These are phyloP conservation scores for Podaxis sp. DNA, from an alignment of 768 basidiomycete genomes.

Conservation along the genomic window DNA sequence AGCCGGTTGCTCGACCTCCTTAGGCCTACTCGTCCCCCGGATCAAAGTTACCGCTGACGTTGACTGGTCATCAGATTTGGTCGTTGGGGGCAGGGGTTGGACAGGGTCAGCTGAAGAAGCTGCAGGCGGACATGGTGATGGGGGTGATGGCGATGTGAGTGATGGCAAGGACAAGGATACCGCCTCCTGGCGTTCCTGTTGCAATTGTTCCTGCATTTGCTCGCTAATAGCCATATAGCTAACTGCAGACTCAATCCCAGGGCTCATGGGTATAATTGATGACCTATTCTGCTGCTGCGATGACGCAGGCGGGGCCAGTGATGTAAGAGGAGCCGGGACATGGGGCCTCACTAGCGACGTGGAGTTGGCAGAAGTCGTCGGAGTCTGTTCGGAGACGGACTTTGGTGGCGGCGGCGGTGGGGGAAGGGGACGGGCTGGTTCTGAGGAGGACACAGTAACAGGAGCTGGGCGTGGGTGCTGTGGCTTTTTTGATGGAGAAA, in stretches of 20 bases:
- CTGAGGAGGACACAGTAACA: slow-evolving; percentile 19
- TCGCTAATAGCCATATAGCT: slow-evolving; percentile 45
- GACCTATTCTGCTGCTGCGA: slow-evolving; percentile 32
- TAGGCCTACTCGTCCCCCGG: slow-evolving; percentile 4
- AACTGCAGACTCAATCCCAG: slow-evolving; percentile 57
- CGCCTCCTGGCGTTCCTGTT: slow-evolving; percentile 1
- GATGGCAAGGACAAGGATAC: slow-evolving; percentile 5
- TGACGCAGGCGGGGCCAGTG: not conserved
- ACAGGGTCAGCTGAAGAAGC: not conserved
- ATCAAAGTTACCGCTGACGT: slow-evolving; percentile 1
- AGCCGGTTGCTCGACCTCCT: slow-evolving; percentile 16
- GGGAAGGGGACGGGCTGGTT: slow-evolving; percentile 32
- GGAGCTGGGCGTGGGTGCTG: slow-evolving; percentile 16
- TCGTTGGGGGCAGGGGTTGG: slow-evolving; percentile 15
- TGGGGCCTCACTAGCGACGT: slow-evolving; percentile 18
- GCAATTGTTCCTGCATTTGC: slow-evolving; percentile 18
- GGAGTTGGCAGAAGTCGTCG: not conserved
- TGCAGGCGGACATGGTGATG: not conserved
- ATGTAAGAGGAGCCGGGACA: slow-evolving; percentile 17
- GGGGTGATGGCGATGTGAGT: not conserved
- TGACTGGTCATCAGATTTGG: slow-evolving; percentile 21
- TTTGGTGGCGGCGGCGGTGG: slow-evolving; percentile 22
- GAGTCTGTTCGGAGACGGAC: slow-evolving; percentile 24
- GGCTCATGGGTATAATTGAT: slow-evolving; percentile 56
- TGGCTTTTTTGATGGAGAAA: slow-evolving; percentile 33